Evolutionary conservation across 1,284 basidiomycete species (phyloP).

Genomic region (Apiotrichum gracile): DNA sequence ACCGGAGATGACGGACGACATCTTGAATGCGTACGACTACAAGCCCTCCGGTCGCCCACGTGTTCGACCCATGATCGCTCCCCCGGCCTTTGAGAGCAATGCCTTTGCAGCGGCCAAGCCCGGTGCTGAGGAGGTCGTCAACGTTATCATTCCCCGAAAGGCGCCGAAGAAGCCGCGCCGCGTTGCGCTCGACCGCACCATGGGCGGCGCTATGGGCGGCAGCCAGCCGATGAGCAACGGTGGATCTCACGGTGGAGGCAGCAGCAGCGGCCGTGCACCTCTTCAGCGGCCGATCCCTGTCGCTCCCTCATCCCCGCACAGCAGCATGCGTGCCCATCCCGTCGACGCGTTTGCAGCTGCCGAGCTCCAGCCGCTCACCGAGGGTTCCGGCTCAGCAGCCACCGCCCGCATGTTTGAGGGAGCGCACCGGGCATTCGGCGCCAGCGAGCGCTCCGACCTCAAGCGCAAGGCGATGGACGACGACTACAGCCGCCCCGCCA

Average conservation of each 20-base stretch:
- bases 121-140: conserved; percentile 14
- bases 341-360: conserved; percentile 23
- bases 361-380: conserved; percentile 24
- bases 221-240: neutral
- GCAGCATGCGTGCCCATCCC: neutral
- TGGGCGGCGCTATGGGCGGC: neutral
- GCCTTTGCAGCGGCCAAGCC: conserved; percentile 9
- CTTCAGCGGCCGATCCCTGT: neutral
- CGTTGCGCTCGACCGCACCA: conserved; percentile 8
- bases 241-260: neutral
- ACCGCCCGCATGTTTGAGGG: conserved; percentile 36
- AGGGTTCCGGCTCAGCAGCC: conserved; percentile 16
- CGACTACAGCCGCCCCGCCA: conserved; percentile 9
- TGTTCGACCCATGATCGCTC: neutral
- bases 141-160: conserved; percentile 19
- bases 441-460: conserved; percentile 14
- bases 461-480: conserved; percentile 32
- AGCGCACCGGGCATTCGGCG: conserved; percentile 23
- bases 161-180: conserved; percentile 11
- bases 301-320: neutral
- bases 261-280: conserved; percentile 1
- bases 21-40: conserved; percentile 74
- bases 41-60: conserved; percentile 19
- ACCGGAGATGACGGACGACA: conserved; percentile 64
- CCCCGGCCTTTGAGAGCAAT: conserved; percentile 18